These are phyloP conservation scores for Phytopythium helicoides DNA, from an alignment of 352 stramenopile genomes.

Conservation along the genomic window DNA sequence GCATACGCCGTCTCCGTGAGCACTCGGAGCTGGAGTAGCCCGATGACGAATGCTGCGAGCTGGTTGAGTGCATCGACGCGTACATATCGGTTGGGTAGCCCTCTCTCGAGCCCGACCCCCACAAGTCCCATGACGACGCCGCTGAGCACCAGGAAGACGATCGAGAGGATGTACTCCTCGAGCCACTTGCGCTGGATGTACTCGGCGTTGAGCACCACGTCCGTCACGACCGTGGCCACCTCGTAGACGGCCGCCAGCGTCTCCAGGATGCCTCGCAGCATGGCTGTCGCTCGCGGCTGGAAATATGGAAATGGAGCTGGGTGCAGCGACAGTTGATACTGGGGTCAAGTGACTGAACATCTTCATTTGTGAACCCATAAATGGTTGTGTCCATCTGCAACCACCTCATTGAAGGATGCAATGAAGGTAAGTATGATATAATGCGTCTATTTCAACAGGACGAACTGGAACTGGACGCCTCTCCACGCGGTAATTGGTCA, in stretches of 20 bases:
- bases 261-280: slow-evolving; percentile 33
- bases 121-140: slow-evolving; percentile 61
- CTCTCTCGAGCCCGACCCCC: slow-evolving; percentile 42
- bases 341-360: too few relatives aligned
- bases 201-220: slow-evolving; percentile 71
- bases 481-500: neutral
- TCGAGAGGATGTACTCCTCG: slow-evolving; percentile 72
- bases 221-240: slow-evolving; percentile 64
- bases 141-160: slow-evolving; percentile 60
- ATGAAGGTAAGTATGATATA: neutral
- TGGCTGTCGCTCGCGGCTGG: neutral
- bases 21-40: slow-evolving; percentile 62
- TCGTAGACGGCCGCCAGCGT: slow-evolving; percentile 49
- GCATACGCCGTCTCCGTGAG: slow-evolving; percentile 51
- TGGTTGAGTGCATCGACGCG: slow-evolving; percentile 26
- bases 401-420: neutral
- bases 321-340: too few relatives aligned
- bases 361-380: too few relatives aligned
- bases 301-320: neutral
- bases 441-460: neutral
- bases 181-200: slow-evolving; percentile 69
- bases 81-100: slow-evolving; percentile 38
- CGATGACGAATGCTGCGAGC: slow-evolving; percentile 33
- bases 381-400: too few relatives aligned
- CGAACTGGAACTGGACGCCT: neutral